Evolutionary conservation across 768 basidiomycete genomes (phyloP).

Genomic region (Sporobolomyces roseus): DNA sequence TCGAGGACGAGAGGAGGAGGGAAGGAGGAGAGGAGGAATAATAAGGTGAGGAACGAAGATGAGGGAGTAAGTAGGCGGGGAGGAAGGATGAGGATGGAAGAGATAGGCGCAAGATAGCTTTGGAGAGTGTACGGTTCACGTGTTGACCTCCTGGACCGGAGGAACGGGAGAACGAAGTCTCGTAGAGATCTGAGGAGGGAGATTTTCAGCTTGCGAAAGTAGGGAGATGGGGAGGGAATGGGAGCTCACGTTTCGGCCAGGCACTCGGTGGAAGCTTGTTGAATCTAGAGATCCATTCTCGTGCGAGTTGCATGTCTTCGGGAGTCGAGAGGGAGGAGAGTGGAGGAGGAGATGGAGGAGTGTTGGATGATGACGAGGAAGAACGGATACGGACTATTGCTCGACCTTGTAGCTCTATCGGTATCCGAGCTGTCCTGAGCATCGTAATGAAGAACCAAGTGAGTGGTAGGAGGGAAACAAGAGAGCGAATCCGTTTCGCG

Average conservation of each 20-base stretch:
- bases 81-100: slow-evolving; percentile 26
- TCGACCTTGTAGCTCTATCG: neutral
- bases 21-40: slow-evolving; percentile 19
- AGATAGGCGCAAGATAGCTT: slow-evolving; percentile 39
- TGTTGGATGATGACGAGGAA: neutral
- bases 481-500: slow-evolving; percentile 1
- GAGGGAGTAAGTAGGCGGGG: slow-evolving; percentile 26
- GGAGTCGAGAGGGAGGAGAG: slow-evolving; percentile 12
- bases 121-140: slow-evolving; percentile 43
- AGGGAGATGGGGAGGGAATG: neutral
- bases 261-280: neutral
- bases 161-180: slow-evolving; percentile 35
- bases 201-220: neutral
- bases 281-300: slow-evolving; percentile 17
- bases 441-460: neutral
- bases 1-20: slow-evolving; percentile 39
- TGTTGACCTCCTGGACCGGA: slow-evolving; percentile 43
- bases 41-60: slow-evolving; percentile 28
- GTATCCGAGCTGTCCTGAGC: neutral
- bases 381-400: neutral
- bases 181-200: slow-evolving; percentile 18
- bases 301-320: slow-evolving; percentile 23
- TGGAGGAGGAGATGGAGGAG: neutral
- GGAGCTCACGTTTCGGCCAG: slow-evolving; percentile 30
- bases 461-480: neutral